Evolutionary conservation across 192 early-diverging fungal genomes (phyloP).

Genomic region (Mortierella claussenii): DNA sequence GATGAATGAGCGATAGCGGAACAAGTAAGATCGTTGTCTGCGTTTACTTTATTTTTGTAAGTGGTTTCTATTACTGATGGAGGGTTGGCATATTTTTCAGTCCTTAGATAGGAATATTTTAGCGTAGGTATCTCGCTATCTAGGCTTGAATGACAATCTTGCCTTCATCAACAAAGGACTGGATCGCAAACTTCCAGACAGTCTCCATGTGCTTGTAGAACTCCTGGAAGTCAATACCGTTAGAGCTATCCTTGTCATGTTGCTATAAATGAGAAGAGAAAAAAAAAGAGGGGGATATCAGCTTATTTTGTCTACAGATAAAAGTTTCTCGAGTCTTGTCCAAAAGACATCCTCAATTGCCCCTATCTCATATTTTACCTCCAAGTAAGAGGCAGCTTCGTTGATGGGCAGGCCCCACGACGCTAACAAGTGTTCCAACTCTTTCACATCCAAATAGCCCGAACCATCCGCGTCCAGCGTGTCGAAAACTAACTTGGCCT

Average conservation of each 20-base stretch:
- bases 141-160: constrained; percentile 36
- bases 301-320: too few relatives aligned
- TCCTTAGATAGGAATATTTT: too few relatives aligned
- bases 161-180: constrained; percentile 50
- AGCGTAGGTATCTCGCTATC: too few relatives aligned
- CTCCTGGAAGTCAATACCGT: constrained; percentile 27
- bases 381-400: constrained; percentile 36
- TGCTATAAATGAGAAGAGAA: constrained; percentile 12
- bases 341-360: too few relatives aligned
- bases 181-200: constrained; percentile 45
- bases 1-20: too few relatives aligned
- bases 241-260: constrained; percentile 21
- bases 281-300: too few relatives aligned
- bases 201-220: constrained; percentile 39
- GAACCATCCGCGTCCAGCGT: constrained; percentile 38
- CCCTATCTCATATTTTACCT: too few relatives aligned
- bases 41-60: too few relatives aligned
- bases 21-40: too few relatives aligned
- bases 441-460: constrained; percentile 24
- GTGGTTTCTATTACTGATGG: too few relatives aligned
- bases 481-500: constrained; percentile 48
- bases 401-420: constrained; percentile 36
- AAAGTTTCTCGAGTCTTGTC: too few relatives aligned
- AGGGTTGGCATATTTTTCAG: too few relatives aligned
- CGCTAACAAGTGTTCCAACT: constrained; percentile 27